Evolutionary conservation across 257 asterid species (phyloP).

Genomic region (Rubia yunnanensis): DNA sequence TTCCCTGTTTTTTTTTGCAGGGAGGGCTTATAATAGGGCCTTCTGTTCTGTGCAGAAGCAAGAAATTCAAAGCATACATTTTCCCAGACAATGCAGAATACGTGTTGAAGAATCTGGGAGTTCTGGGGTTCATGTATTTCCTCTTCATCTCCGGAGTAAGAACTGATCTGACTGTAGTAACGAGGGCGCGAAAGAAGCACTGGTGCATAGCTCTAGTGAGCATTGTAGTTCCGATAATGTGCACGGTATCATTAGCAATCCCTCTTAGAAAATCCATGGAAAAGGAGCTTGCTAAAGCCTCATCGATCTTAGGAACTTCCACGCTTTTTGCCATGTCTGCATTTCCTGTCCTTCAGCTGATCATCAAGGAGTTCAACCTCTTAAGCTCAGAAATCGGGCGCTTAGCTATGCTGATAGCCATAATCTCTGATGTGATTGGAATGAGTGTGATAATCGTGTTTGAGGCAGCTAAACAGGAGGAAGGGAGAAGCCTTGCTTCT

Average conservation of each 20-base stretch:
- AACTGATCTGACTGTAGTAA: slow-evolving; percentile 33
- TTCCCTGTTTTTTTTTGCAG: slow-evolving; percentile 20
- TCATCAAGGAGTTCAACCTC: slow-evolving; percentile 60
- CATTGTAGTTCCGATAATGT: slow-evolving; percentile 25
- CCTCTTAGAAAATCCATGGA: slow-evolving; percentile 22
- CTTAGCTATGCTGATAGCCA: slow-evolving; percentile 42
- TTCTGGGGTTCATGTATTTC: slow-evolving; percentile 70
- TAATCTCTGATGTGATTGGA: slow-evolving; percentile 61
- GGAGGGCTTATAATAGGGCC: slow-evolving; percentile 80
- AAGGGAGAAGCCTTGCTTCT: slow-evolving; percentile 21
- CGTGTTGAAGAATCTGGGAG: slow-evolving; percentile 41
- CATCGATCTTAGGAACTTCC: slow-evolving; percentile 51
- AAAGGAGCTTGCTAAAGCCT: slow-evolving; percentile 17
- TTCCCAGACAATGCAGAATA: slow-evolving; percentile 36
- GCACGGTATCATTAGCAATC: slow-evolving; percentile 22
- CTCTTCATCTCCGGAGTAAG: slow-evolving; percentile 65
- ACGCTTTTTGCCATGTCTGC: slow-evolving; percentile 41
- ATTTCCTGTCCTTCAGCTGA: slow-evolving; percentile 58
- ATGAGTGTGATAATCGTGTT: slow-evolving; percentile 27
- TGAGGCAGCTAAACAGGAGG: slow-evolving; percentile 60
- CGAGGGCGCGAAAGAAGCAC: slow-evolving; percentile 33
- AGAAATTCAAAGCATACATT: slow-evolving; percentile 28
- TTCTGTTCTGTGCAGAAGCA: slow-evolving; percentile 43
- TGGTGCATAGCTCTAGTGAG: slow-evolving; percentile 44
- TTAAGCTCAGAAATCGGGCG: slow-evolving; percentile 76